Conservation (phyloP, 192 early-diverging fungal genomes). For the Coemansia reversa region DNA sequence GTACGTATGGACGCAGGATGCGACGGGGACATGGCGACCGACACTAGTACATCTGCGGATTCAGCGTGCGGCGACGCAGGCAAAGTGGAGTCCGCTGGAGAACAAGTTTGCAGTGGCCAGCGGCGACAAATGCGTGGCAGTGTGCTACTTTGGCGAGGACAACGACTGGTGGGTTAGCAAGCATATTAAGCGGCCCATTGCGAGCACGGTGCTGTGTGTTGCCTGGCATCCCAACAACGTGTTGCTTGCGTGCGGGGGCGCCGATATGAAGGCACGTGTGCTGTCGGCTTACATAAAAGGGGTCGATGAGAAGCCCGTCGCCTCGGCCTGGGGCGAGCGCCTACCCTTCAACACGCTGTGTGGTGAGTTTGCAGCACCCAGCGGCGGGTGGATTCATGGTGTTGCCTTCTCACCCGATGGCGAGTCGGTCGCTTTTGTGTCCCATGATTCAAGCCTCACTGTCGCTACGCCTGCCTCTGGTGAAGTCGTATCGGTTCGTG, state of each 20-base stretch:
- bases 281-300: slow-evolving; percentile 96
- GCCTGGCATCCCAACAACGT: slow-evolving; percentile 99
- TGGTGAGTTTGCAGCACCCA: slow-evolving; percentile 74
- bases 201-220: slow-evolving; percentile 81
- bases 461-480: slow-evolving; percentile 68
- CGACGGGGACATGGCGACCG: slow-evolving; percentile 73
- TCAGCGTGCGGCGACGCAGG: slow-evolving; percentile 93
- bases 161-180: slow-evolving; percentile 97
- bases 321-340: slow-evolving; percentile 90
- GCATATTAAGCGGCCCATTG: slow-evolving; percentile 92
- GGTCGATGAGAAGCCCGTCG: slow-evolving; percentile 84
- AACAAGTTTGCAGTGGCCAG: slow-evolving; percentile 98
- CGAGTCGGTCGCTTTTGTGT: slow-evolving; percentile 77
- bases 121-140: slow-evolving; percentile 84
- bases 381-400: slow-evolving; percentile 89
- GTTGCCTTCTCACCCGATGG: slow-evolving; percentile 88
- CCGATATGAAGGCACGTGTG: slow-evolving; percentile 89
- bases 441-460: slow-evolving; percentile 84
- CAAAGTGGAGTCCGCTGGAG: slow-evolving; percentile 90
- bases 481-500: slow-evolving; percentile 61
- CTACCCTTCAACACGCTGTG: slow-evolving; percentile 90
- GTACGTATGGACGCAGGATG: slow-evolving; percentile 92
- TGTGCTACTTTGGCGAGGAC: slow-evolving; percentile 95
- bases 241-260: slow-evolving; percentile 84
- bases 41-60: slow-evolving; percentile 90